Conservation (phyloP, 2,329 filamentous ascomycete genomes). For the Paecilomyces niveus region DNA sequence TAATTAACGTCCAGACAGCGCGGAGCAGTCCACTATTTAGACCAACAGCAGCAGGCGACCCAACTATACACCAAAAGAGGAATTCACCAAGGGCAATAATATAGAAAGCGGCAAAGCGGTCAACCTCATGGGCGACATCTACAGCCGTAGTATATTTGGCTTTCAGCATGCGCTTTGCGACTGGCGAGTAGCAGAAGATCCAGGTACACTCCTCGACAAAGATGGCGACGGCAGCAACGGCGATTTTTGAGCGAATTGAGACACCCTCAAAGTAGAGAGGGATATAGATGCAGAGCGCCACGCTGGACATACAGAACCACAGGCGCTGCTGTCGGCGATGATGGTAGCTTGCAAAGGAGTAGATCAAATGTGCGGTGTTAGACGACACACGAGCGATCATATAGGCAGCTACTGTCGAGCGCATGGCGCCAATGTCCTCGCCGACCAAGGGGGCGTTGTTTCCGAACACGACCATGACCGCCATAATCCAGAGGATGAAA, state of each 20-base stretch:
- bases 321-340: slow-evolving; percentile 42
- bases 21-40: slow-evolving; percentile 38
- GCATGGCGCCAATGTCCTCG: slow-evolving; percentile 38
- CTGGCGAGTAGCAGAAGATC: slow-evolving; percentile 40
- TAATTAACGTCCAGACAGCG: slow-evolving; percentile 43
- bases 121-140: slow-evolving; percentile 44
- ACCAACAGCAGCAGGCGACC: slow-evolving; percentile 40
- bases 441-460: slow-evolving; percentile 43
- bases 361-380: slow-evolving; percentile 31
- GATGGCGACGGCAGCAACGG: slow-evolving; percentile 37
- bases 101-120: slow-evolving; percentile 46
- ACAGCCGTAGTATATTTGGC: slow-evolving; percentile 43
- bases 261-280: slow-evolving; percentile 40
- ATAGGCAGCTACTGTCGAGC: slow-evolving; percentile 42
- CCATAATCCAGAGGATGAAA: slow-evolving; percentile 47
- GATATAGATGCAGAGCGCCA: slow-evolving; percentile 36
- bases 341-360: slow-evolving; percentile 42
- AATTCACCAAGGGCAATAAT: slow-evolving; percentile 49
- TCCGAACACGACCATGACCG: slow-evolving; percentile 41
- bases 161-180: slow-evolving; percentile 37
- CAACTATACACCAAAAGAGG: slow-evolving; percentile 43
- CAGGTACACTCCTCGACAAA: slow-evolving; percentile 38
- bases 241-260: slow-evolving; percentile 36
- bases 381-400: slow-evolving; percentile 39
- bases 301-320: slow-evolving; percentile 35